These are phyloP conservation scores for Syzygium aqueum DNA, from an alignment of 345 rosid species.

Conservation along the genomic window DNA sequence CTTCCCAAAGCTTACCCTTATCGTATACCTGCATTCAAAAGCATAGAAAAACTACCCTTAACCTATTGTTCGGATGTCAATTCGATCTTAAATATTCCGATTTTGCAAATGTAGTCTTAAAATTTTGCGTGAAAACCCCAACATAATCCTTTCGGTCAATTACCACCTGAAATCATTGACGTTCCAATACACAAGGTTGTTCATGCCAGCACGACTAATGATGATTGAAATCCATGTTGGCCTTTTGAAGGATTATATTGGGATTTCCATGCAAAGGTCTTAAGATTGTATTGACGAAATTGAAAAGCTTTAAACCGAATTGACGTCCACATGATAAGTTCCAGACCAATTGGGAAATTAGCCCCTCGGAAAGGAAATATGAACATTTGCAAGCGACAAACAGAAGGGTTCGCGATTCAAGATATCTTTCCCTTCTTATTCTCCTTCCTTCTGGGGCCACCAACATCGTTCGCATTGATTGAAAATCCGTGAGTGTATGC, in stretches of 20 bases:
- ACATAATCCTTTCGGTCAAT: no score
- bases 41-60: no score
- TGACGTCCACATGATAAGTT: neutral
- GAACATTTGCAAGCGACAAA: neutral
- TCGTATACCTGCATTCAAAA: neutral
- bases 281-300: neutral
- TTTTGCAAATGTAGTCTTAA: no score
- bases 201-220: no score
- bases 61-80: fast-evolving
- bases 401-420: neutral
- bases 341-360: neutral
- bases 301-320: fast-evolving
- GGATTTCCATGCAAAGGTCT: neutral
- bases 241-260: neutral
- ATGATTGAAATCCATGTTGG: no score
- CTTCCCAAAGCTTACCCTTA: neutral
- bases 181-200: no score
- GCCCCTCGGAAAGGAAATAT: neutral
- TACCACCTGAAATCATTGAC: no score
- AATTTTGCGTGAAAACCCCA: no score
- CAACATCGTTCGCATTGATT: neutral
- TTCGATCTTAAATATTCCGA: fast-evolving
- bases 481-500: neutral
- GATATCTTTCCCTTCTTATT: neutral
- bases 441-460: neutral